These are phyloP conservation scores for Murraya paniculata DNA, from an alignment of 345 rosid genomes.

Conservation along the genomic window DNA sequence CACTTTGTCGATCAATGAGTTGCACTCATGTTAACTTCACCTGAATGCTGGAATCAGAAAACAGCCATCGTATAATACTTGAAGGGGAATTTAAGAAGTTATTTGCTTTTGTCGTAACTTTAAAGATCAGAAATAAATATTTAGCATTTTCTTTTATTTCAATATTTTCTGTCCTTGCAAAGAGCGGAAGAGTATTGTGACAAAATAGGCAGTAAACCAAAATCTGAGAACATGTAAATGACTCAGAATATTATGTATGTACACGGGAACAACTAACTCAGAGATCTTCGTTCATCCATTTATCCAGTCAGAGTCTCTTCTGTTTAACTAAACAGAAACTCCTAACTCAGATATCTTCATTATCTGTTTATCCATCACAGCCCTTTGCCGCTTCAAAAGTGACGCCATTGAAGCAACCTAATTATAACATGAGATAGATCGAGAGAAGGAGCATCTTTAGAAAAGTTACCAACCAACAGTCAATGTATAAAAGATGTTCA, in stretches of 20 bases:
- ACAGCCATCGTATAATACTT: background rate
- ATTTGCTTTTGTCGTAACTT: background rate
- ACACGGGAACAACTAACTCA: slow-evolving; percentile 69
- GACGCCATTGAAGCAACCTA: slow-evolving; percentile 90
- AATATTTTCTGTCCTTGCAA: background rate
- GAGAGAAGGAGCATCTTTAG: background rate
- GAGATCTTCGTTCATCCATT: slow-evolving; percentile 49
- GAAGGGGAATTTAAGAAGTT: too few species aligned
- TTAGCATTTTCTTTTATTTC: background rate
- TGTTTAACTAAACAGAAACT: slow-evolving; percentile 43
- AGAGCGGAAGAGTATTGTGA: background rate
- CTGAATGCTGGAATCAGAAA: background rate
- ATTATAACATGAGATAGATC: slow-evolving; percentile 5
- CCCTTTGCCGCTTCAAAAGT: slow-evolving; percentile 55
- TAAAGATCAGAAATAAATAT: background rate
- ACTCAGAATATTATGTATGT: background rate
- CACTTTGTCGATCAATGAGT: background rate
- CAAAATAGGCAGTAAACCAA: background rate
- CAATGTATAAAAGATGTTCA: background rate
- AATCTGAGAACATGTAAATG: background rate
- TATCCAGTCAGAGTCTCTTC: background rate
- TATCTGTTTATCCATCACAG: slow-evolving; percentile 57
- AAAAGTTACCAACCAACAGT: background rate
- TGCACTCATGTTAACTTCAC: background rate
- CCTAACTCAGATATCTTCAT: slow-evolving; percentile 83